Base-by-base conservation (phyloP, 441 rosid genomes). In the Brassica hybrid region DNA sequence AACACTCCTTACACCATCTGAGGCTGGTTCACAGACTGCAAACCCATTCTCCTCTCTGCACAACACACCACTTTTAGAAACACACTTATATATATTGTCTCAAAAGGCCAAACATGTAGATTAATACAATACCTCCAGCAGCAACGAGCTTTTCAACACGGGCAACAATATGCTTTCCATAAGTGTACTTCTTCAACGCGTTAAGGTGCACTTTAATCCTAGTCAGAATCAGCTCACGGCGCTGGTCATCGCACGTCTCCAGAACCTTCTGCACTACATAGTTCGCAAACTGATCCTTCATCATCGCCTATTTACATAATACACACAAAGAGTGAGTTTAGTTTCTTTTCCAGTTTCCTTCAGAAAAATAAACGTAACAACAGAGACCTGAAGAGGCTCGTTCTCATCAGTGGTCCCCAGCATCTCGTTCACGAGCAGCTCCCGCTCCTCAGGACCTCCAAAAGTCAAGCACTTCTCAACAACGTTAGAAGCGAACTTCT, bases 261-360 rank as follows among this genome's bases (percentile, higher is more conserved):
- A 96, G 85, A 72, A 94, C 97, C 82, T 94, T 96, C 70, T 96
- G 99, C 66, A 96, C 99, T 6, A 96, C 98, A 30, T 96, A 94
- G 80, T 94, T 94, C 14, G 94, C 99, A 87, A 91, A 96, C 84
- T 91, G 99, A 81, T 96, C 99, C 83, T 96, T 96, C 99, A 96
- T 94, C 99, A 96, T 96, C 17, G 98, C 98, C 99, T 96, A 82
- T 7, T 69, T 6, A 64, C 43, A 79, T 10, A 68, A 64, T 8
- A 5, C 6, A 27, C 38, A 63, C 43, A 36, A 9, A 36, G 14
- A 54, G 30, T 48, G 61, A 14, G 32, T n/a, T 56, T 6, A 1
- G 19, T 45, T 72, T 27, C 21, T 73, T 23, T 23, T 27, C 4
- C 4, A 27, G 32, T 27, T 27, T 27, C 32, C 32, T 2, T 21